Evolutionary conservation across 495 filamentous ascomycete genomes (phyloP).

Genomic region (Lineolata rhizophorae): DNA sequence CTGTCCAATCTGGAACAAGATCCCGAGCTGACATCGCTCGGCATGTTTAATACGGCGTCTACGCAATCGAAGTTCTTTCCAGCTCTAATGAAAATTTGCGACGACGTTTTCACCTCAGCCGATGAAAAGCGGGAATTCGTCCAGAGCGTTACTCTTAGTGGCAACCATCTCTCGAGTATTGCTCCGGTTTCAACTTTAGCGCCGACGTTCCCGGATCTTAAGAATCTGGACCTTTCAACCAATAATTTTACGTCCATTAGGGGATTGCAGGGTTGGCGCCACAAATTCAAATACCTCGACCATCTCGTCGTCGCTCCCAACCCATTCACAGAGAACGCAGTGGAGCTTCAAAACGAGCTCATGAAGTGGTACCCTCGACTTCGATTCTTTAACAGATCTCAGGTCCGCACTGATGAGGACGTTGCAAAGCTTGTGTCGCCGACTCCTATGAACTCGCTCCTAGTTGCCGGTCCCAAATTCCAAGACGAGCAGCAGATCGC

Average conservation of each 20-base stretch:
- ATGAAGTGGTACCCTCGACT: constrained; percentile 64
- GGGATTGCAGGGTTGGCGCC: constrained; percentile 42
- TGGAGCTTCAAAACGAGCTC: constrained; percentile 47
- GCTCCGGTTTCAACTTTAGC: constrained; percentile 56
- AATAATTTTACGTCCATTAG: constrained; percentile 47
- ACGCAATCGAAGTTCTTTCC: no score
- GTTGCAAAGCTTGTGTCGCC: constrained; percentile 18
- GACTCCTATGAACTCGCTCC: constrained; percentile 32
- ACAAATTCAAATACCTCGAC: constrained; percentile 53
- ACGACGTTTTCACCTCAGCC: no score
- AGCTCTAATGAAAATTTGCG: no score
- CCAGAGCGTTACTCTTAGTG: no score
- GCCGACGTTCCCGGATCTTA: constrained; percentile 54
- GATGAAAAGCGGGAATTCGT: no score
- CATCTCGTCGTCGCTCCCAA: no score
- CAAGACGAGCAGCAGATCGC: constrained; percentile 54
- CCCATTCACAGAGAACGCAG: constrained; percentile 38
- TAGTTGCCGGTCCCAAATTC: constrained; percentile 45
- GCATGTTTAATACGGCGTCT: no score
- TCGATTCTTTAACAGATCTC: constrained; percentile 42
- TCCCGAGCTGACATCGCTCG: no score
- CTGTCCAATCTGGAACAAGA: no score
- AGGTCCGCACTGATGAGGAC: constrained; percentile 49
- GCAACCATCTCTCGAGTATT: no score
- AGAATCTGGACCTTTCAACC: constrained; percentile 64